Evolutionary conservation across 164 flowering plant species (phyloP).

Genomic region (Tinospora cordifolia): DNA sequence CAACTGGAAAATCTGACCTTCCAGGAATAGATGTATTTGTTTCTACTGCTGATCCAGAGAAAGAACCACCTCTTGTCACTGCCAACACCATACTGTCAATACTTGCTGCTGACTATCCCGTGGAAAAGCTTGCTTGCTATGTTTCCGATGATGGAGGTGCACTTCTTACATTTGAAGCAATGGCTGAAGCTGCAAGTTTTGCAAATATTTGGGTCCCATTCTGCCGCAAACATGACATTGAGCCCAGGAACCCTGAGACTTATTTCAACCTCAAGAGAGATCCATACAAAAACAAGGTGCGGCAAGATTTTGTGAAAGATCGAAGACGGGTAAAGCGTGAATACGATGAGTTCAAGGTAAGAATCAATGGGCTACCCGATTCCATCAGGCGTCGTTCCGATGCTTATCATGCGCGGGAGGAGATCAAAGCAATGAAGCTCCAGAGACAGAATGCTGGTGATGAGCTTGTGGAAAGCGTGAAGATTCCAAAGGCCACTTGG

Average conservation of each 20-base stretch:
- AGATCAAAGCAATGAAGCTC: slow-evolving; percentile 57
- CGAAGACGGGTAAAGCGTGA: slow-evolving; percentile 70
- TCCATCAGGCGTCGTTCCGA: slow-evolving; percentile 71
- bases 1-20: slow-evolving; percentile 74
- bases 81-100: slow-evolving; percentile 91
- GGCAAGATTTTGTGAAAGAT: slow-evolving; percentile 66
- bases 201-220: slow-evolving; percentile 81
- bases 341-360: slow-evolving; percentile 77
- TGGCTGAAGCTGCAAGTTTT: slow-evolving; percentile 85
- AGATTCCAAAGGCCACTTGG: slow-evolving; percentile 75
- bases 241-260: slow-evolving; percentile 75
- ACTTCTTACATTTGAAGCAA: slow-evolving; percentile 82
- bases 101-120: slow-evolving; percentile 86
- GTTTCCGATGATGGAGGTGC: slow-evolving; percentile 97
- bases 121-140: slow-evolving; percentile 82
- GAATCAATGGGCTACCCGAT: slow-evolving; percentile 65
- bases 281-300: slow-evolving; percentile 63
- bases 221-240: slow-evolving; percentile 70
- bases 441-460: slow-evolving; percentile 42
- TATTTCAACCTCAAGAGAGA: slow-evolving; percentile 58
- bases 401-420: slow-evolving; percentile 62
- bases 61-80: slow-evolving; percentile 86
- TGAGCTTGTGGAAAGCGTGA: slow-evolving; percentile 35
- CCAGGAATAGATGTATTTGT: slow-evolving; percentile 87
- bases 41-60: slow-evolving; percentile 96